Evolutionary conservation across 208 protist species (phyloP).

Genomic region (Leishmania turanica): DNA sequence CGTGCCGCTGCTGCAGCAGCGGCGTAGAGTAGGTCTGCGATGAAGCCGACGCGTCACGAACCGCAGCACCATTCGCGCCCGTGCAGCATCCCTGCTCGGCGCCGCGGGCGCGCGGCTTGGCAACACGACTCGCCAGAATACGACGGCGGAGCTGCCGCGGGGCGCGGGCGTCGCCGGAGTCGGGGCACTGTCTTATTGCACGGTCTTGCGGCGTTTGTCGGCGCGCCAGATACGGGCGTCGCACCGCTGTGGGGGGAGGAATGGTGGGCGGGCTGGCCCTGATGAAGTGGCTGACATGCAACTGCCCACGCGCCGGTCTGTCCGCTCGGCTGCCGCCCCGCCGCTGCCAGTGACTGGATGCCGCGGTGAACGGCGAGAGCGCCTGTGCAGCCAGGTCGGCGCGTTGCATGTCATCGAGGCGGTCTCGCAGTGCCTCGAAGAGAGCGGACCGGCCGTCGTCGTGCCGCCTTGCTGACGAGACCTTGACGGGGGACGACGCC

Average conservation of each 20-base stretch:
- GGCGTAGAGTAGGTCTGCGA: neutral
- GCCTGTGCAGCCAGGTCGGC: slow-evolving; percentile 12
- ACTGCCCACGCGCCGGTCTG: neutral
- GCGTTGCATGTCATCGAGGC: slow-evolving; percentile 13
- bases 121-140: slow-evolving; percentile 15
- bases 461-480: neutral
- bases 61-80: neutral
- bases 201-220: neutral
- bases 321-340: neutral
- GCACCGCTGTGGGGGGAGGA: neutral
- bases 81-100: neutral
- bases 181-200: neutral
- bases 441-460: slow-evolving; percentile 12
- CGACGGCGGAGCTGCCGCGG: slow-evolving; percentile 18
- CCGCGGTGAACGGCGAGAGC: neutral
- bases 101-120: neutral
- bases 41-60: neutral
- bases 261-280: neutral
- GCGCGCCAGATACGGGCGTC: neutral
- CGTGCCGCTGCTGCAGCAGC: neutral
- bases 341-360: neutral
- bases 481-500: neutral
- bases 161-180: neutral
- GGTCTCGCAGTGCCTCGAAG: neutral
- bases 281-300: neutral